phyloP scores from a whole-genome alignment of 371 early-diverging fungal genomes.

The Lichtheimia ramosa region DNA sequence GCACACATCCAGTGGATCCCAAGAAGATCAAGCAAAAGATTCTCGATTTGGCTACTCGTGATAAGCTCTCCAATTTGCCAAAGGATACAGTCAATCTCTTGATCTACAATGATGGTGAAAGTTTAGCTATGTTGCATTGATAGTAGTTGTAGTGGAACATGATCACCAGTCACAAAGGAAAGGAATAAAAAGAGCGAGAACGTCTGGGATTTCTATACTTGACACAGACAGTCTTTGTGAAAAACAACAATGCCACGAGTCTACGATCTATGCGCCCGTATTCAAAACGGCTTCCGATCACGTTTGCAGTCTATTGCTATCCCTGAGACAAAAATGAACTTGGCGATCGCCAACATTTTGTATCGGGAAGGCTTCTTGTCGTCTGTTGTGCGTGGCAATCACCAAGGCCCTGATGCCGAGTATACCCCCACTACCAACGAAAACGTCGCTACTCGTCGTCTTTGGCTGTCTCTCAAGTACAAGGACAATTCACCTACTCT shows the following conservation, averaged over 20 bases:
- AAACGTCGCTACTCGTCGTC: conserved; percentile 83
- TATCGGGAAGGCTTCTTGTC: conserved; percentile 92
- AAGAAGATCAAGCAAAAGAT: conserved; percentile 73
- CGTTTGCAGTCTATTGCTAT: conserved; percentile 82
- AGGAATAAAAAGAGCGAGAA: too few species aligned
- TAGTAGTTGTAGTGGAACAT: too few species aligned
- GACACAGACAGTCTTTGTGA: neutral
- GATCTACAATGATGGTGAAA: conserved; percentile 58
- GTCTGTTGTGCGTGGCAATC: conserved; percentile 78
- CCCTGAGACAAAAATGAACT: conserved; percentile 89
- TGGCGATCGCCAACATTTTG: conserved; percentile 81
- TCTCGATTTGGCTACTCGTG: conserved; percentile 62
- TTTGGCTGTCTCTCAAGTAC: conserved; percentile 96
- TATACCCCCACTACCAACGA: conserved; percentile 79
- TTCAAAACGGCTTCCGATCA: conserved; percentile 89
- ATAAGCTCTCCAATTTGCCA: conserved; percentile 60
- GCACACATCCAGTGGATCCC: conserved; percentile 47
- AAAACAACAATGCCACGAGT: conserved; percentile 69
- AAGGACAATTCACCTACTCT: conserved; percentile 83
- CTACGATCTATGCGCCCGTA: conserved; percentile 89
- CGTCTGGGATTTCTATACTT: too few species aligned
- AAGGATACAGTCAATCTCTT: conserved; percentile 71
- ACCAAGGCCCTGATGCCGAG: conserved; percentile 65
- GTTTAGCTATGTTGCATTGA: too few species aligned
- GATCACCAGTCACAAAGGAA: too few species aligned